A percentile compares a stretch with the other conserved stretches of the same genome.
These are phyloP conservation scores for Candida fluviatilis DNA, from an alignment of 805 yeast species.

Conservation along the genomic window DNA sequence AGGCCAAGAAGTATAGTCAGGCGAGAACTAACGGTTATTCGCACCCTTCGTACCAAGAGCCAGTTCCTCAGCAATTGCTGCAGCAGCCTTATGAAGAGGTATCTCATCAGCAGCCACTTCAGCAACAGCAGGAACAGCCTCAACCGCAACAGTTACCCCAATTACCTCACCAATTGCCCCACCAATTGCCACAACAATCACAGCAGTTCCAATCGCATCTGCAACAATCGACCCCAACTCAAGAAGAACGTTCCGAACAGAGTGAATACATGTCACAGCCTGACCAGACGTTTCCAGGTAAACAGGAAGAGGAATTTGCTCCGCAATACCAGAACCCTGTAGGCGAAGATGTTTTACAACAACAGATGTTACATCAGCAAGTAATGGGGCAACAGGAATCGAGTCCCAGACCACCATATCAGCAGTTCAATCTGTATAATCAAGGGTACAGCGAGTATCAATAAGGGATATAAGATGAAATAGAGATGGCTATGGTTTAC, in stretches of 20 bases:
- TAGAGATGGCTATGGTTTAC: too few relatives aligned
- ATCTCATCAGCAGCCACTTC: slow-evolving; percentile 13
- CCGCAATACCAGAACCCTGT: neutral
- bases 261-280: neutral
- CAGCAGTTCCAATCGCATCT: slow-evolving; percentile 3
- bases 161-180: slow-evolving; percentile 3
- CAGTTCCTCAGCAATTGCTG: slow-evolving; percentile 5
- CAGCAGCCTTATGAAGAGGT: slow-evolving; percentile 12
- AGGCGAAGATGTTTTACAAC: slow-evolving; percentile 1
- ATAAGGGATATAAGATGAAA: too few relatives aligned
- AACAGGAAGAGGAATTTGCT: slow-evolving; percentile 1
- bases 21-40: slow-evolving; percentile 18
- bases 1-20: slow-evolving; percentile 39
- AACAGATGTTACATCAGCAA: slow-evolving; percentile 3
- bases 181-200: slow-evolving; percentile 8
- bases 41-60: slow-evolving; percentile 4
- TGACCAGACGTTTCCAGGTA: neutral
- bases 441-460: slow-evolving; percentile 4
- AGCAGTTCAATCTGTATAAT: slow-evolving; percentile 2
- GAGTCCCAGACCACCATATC: neutral
- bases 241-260: neutral
- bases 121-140: slow-evolving; percentile 9
- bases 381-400: neutral
- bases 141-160: slow-evolving; percentile 6
- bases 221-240: neutral